A percentile compares a stretch with the other conserved stretches of the same genome.
These are phyloP conservation scores for Phoma sp. DNA, from an alignment of 2,329 filamentous ascomycete species.

Conservation along the genomic window DNA sequence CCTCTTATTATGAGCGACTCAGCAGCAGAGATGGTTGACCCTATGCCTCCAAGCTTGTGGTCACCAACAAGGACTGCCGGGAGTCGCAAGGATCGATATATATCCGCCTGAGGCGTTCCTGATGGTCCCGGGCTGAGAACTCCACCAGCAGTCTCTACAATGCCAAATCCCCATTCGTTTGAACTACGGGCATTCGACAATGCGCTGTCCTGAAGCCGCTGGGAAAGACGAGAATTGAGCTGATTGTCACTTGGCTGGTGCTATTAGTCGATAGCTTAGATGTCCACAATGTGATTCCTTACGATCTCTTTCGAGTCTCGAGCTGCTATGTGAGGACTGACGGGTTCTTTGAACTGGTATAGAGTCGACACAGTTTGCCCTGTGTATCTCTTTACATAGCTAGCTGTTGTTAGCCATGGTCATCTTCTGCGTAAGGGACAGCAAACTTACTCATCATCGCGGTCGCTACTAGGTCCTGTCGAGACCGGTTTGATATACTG, in stretches of 20 bases:
- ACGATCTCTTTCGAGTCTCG: conserved; percentile 34
- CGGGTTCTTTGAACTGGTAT: conserved; percentile 74
- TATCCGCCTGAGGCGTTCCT: conserved; percentile 77
- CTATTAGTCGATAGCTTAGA: conserved; percentile 6
- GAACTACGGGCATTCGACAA: neutral
- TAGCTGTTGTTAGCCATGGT: conserved; percentile 38
- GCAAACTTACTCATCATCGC: conserved; percentile 69
- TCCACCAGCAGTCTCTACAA: conserved; percentile 84
- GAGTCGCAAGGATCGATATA: conserved; percentile 76
- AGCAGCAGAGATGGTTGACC: conserved; percentile 78
- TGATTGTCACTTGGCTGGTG: conserved; percentile 34
- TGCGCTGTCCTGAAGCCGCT: conserved; percentile 25
- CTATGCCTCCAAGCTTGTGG: conserved; percentile 78
- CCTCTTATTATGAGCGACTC: conserved; percentile 80
- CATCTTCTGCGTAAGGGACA: neutral
- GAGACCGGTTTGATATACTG: conserved; percentile 83
- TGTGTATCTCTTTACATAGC: conserved; percentile 69
- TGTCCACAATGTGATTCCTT: conserved; percentile 6
- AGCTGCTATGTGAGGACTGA: conserved; percentile 81
- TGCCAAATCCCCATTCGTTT: conserved; percentile 50
- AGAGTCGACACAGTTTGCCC: conserved; percentile 66
- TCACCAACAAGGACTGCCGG: conserved; percentile 80
- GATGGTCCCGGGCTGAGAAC: conserved; percentile 81
- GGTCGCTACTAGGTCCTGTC: conserved; percentile 73
- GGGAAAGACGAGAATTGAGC: conserved; percentile 28